Percentiles rank a stretch among this genome's conserved stretches.
phyloP scores from a whole-genome alignment of 2,329 filamentous ascomycete species.

The Phyllosticta citriasiana region DNA sequence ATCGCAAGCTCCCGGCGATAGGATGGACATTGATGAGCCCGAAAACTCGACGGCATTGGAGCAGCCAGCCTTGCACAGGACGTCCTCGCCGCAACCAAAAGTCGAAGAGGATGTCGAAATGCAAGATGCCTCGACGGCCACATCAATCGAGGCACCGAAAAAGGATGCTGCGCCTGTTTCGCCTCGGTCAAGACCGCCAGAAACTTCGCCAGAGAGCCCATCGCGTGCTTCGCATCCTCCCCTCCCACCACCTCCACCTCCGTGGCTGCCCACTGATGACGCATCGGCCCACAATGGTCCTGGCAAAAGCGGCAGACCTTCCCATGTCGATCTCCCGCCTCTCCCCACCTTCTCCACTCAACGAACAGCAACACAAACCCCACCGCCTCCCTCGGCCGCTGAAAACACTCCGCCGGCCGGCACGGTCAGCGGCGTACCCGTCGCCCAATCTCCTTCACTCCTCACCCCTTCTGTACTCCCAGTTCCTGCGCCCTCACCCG shows the following conservation, averaged over 20 bases:
- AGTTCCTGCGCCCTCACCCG: conserved; percentile 1
- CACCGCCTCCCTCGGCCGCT: conserved; percentile 15
- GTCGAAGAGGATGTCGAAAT: conserved; percentile 35
- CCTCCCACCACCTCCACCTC: conserved; percentile 25
- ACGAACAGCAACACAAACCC: conserved; percentile 6
- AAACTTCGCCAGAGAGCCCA: conserved; percentile 15
- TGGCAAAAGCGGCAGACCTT: background rate
- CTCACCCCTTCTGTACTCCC: conserved; percentile 1
- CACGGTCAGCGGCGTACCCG: conserved; percentile 9
- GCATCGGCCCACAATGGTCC: background rate
- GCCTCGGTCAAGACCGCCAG: conserved; percentile 13
- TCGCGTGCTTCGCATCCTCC: conserved; percentile 20
- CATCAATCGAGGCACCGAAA: background rate
- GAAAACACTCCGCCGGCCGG: conserved; percentile 16
- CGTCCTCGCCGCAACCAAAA: conserved; percentile 6
- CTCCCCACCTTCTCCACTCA: conserved; percentile 18
- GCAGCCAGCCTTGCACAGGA: conserved; percentile 10
- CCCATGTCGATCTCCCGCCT: conserved; percentile 21
- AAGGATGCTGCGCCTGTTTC: conserved; percentile 2
- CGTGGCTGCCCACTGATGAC: conserved; percentile 16
- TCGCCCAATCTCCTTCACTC: conserved; percentile 22
- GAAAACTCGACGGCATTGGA: conserved; percentile 17
- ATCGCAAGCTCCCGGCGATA: background rate
- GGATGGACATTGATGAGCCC: conserved; percentile 5
- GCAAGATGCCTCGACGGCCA: conserved; percentile 29